phyloP scores from a whole-genome alignment of 129 eudicot species.

The Artemisia tridentata region DNA sequence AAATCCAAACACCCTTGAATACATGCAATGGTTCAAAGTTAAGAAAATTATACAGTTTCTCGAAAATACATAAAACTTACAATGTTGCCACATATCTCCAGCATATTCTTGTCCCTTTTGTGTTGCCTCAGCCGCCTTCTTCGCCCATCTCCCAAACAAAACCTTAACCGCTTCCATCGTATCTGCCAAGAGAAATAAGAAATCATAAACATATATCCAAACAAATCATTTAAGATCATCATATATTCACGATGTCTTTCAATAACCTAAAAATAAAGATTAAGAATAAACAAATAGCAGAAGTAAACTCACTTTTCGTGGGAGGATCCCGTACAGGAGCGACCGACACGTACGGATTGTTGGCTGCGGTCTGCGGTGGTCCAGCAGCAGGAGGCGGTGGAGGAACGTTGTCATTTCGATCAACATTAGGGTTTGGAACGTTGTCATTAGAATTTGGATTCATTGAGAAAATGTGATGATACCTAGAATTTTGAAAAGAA shows the following conservation, averaged over 20 bases:
- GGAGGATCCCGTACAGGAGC: conserved; percentile 51
- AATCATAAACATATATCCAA: not conserved
- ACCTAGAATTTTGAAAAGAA: not conserved
- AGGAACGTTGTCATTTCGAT: conserved; percentile 50
- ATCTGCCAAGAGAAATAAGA: conserved; percentile 14
- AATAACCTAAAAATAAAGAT: not conserved
- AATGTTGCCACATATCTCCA: conserved; percentile 65
- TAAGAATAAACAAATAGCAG: not conserved
- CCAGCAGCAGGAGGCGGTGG: conserved; percentile 32
- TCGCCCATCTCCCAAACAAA: conserved; percentile 76
- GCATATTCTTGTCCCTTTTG: conserved; percentile 60
- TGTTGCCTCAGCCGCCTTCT: conserved; percentile 71
- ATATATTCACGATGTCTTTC: not conserved
- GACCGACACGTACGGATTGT: conserved; percentile 67
- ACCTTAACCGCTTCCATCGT: conserved; percentile 48
- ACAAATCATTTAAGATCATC: not conserved
- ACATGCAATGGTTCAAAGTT: not conserved
- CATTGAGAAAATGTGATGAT: conserved; percentile 15
- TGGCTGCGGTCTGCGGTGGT: conserved; percentile 21
- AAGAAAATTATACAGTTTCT: not conserved
- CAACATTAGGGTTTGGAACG: conserved; percentile 56
- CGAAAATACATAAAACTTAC: conserved; percentile 33
- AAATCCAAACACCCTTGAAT: not conserved
- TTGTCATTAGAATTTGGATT: conserved; percentile 18
- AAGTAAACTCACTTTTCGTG: conserved; percentile 45